A percentile compares a stretch with the other conserved stretches of the same genome.
phyloP scores from a whole-genome alignment of 768 basidiomycete genomes.

The Hydnomerulius pinastri region DNA sequence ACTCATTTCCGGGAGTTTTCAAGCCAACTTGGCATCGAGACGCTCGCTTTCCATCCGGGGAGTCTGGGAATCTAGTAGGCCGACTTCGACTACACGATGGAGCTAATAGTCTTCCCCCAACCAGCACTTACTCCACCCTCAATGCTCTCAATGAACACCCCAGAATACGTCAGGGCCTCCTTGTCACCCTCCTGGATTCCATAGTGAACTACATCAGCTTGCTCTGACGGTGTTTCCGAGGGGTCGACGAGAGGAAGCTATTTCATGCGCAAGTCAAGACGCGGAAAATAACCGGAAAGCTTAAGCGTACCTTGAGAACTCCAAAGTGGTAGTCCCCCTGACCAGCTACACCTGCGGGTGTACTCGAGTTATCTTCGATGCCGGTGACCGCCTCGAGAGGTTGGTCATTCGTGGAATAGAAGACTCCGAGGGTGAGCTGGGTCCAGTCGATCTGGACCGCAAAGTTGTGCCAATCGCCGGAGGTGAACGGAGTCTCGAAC shows the following conservation, averaged over 20 bases:
- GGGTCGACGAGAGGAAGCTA: conserved; percentile 58
- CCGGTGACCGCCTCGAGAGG: conserved; percentile 45
- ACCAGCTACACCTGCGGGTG: conserved; percentile 42
- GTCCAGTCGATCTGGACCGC: conserved; percentile 60
- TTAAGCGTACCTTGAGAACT: conserved; percentile 52
- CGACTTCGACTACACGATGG: conserved; percentile 1
- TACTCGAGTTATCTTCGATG: conserved; percentile 43
- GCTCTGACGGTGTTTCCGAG: conserved; percentile 44
- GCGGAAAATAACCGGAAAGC: background rate
- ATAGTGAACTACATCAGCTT: conserved; percentile 57
- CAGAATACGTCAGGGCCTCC: conserved; percentile 59
- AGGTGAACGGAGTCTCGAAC: conserved; percentile 49
- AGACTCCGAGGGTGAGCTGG: conserved; percentile 47
- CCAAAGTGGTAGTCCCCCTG: conserved; percentile 66
- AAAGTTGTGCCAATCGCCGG: conserved; percentile 58
- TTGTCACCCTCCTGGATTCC: conserved; percentile 60
- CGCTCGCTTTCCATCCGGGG: no score
- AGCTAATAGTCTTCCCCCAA: conserved; percentile 16
- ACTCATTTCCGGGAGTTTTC: no score
- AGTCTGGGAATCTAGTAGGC: no score
- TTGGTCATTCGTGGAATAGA: conserved; percentile 47
- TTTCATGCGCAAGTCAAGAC: background rate
- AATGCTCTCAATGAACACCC: conserved; percentile 54
- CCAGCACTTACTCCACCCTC: conserved; percentile 40
- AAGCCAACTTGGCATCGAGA: no score